Conservation (phyloP, 2,329 filamentous ascomycete species). For the Cordyceps pruinosa region DNA sequence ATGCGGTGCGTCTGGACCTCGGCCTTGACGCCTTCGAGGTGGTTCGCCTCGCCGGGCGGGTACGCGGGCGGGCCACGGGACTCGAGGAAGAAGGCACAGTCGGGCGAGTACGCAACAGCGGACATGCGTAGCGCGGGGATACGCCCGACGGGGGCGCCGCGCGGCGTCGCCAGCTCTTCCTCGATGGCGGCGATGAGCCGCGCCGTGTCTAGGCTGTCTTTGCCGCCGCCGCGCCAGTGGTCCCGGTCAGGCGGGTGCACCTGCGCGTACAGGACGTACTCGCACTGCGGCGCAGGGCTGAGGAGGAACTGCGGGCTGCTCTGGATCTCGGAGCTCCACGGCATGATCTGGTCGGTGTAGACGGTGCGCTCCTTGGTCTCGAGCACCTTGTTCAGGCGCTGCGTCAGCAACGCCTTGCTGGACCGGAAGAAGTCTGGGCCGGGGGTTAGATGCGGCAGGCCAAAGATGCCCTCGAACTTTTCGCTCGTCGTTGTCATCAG, state of each 20-base stretch:
- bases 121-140: conserved; percentile 55
- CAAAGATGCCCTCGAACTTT: conserved; percentile 89
- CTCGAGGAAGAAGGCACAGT: conserved; percentile 60
- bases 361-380: conserved; percentile 52
- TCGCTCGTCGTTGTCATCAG: conserved; percentile 86
- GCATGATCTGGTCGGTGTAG: conserved; percentile 53
- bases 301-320: conserved; percentile 50
- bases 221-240: conserved; percentile 22
- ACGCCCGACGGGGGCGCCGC: conserved; percentile 49
- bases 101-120: conserved; percentile 58
- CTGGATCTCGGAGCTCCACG: conserved; percentile 69
- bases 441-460: conserved; percentile 73
- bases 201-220: conserved; percentile 27
- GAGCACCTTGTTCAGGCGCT: conserved; percentile 62
- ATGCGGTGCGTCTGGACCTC: conserved; percentile 51
- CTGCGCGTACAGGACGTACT: conserved; percentile 82
- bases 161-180: conserved; percentile 54
- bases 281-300: conserved; percentile 67
- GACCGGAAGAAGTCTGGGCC: conserved; percentile 48
- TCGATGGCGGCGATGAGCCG: conserved; percentile 50
- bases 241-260: conserved; percentile 50
- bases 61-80: conserved; percentile 55
- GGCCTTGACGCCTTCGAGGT: conserved; percentile 54
- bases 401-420: conserved; percentile 61
- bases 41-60: conserved; percentile 42